A percentile compares a stretch with the other conserved stretches of the same genome.
Conservation (phyloP, 805 yeast species). For the Jamesozyma spencerorum region DNA sequence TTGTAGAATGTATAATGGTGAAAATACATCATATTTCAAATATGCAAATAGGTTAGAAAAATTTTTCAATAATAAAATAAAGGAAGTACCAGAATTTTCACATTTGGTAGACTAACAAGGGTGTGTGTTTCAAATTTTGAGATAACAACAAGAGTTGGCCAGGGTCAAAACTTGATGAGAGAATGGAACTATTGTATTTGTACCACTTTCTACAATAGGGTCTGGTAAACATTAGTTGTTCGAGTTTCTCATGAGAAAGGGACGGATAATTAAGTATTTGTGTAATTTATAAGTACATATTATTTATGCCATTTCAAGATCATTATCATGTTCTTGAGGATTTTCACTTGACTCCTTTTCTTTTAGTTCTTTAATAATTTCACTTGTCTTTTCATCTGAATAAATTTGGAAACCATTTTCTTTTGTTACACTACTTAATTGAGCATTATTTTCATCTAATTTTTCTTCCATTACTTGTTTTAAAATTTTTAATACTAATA, state of each 20-base stretch:
- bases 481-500: slow-evolving; percentile 74
- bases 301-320: slow-evolving; percentile 26
- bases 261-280: not conserved
- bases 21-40: slow-evolving; percentile 88
- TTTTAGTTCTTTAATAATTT: slow-evolving; percentile 66
- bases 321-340: slow-evolving; percentile 27
- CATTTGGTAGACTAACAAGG: slow-evolving; percentile 52
- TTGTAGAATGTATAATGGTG: slow-evolving; percentile 88
- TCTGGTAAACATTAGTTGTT: too few relatives aligned
- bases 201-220: too few relatives aligned
- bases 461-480: slow-evolving; percentile 99
- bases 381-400: slow-evolving; percentile 71
- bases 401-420: slow-evolving; percentile 82
- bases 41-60: slow-evolving; percentile 92
- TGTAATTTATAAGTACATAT: not conserved
- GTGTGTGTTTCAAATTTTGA: too few relatives aligned
- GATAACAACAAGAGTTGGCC: too few relatives aligned
- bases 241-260: too few relatives aligned
- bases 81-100: slow-evolving; percentile 87
- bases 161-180: too few relatives aligned
- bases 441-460: slow-evolving; percentile 89
- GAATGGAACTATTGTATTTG: too few relatives aligned
- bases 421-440: slow-evolving; percentile 84
- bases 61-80: slow-evolving; percentile 69
- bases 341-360: slow-evolving; percentile 51